Percentiles rank a stretch among this genome's conserved stretches.
Conservation (phyloP, 352 stramenopile genomes). For the Phytophthora hybrid region DNA sequence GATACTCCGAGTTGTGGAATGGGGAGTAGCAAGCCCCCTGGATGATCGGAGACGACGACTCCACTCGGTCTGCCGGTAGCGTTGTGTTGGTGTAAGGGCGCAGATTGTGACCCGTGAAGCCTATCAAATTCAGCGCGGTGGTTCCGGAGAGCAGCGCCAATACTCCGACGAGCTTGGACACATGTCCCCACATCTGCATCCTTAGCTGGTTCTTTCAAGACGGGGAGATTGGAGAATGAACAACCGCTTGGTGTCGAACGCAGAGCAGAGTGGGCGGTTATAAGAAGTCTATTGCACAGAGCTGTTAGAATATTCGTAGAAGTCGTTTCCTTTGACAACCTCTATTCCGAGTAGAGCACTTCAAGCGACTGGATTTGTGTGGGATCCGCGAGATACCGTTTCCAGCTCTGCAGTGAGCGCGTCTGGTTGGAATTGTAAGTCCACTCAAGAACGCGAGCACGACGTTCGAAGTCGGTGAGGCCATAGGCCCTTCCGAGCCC, state of each 20-base stretch:
- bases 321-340: constrained; percentile 19
- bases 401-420: constrained; percentile 53
- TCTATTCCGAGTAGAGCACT: constrained; percentile 49
- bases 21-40: constrained; percentile 77
- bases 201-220: not conserved
- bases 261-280: constrained; percentile 22
- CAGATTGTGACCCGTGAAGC: constrained; percentile 30
- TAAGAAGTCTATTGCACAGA: constrained; percentile 10
- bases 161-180: constrained; percentile 9
- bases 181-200: constrained; percentile 29
- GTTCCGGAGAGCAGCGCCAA: constrained; percentile 20
- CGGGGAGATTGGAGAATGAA: constrained; percentile 24
- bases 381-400: constrained; percentile 45
- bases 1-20: constrained; percentile 81
- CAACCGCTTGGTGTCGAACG: constrained; percentile 2
- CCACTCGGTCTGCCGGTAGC: constrained; percentile 10
- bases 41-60: constrained; percentile 31
- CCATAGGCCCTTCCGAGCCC: constrained; percentile 53
- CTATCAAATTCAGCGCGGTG: constrained; percentile 31
- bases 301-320: constrained; percentile 33
- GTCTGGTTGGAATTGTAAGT: constrained; percentile 45
- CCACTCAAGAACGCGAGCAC: constrained; percentile 59
- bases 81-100: constrained; percentile 16
- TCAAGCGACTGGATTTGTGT: constrained; percentile 46
- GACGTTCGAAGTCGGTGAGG: constrained; percentile 34